Evolutionary conservation across 2,329 filamentous ascomycete genomes (phyloP).

Genomic region (Clonostachys sp.): DNA sequence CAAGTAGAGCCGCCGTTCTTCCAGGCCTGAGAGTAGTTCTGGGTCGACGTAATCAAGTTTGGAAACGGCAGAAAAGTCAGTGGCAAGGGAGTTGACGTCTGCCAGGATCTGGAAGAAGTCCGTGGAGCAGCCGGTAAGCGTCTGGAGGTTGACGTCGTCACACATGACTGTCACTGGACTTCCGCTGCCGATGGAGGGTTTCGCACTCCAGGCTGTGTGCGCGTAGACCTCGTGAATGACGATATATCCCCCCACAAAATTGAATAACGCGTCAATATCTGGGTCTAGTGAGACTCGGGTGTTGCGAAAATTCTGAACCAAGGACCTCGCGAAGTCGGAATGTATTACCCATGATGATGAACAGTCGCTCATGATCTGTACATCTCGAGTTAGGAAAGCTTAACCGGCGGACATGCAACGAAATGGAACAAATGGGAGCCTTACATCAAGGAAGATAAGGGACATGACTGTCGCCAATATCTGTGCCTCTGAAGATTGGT

Average conservation of each 20-base stretch:
- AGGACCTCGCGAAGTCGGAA: conserved; percentile 12
- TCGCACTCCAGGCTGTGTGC: conserved; percentile 6
- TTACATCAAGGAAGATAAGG: conserved; percentile 15
- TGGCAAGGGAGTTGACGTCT: conserved; percentile 5
- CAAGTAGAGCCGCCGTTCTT: neutral
- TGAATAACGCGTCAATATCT: conserved; percentile 9
- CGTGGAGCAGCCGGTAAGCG: conserved; percentile 9
- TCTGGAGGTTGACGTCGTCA: conserved; percentile 7
- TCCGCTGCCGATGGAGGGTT: neutral
- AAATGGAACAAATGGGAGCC: neutral
- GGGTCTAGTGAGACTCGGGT: conserved; percentile 4
- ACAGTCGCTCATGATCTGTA: conserved; percentile 15
- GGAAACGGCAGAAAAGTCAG: neutral
- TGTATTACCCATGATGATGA: conserved; percentile 17
- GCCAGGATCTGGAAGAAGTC: conserved; percentile 7
- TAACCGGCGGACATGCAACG: neutral
- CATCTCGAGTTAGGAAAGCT: neutral
- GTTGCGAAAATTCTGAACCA: conserved; percentile 5
- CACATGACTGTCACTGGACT: conserved; percentile 1
- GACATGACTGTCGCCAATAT: conserved; percentile 13
- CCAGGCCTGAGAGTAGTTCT: neutral
- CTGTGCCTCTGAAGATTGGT: conserved; percentile 7
- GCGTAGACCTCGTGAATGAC: conserved; percentile 9
- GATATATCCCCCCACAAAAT: conserved; percentile 16
- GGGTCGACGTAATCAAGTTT: neutral